Evolutionary conservation across 306 rosid species (phyloP), one percentile per base, ranked within the genome.

Genomic region (Prunus persica): DNA sequence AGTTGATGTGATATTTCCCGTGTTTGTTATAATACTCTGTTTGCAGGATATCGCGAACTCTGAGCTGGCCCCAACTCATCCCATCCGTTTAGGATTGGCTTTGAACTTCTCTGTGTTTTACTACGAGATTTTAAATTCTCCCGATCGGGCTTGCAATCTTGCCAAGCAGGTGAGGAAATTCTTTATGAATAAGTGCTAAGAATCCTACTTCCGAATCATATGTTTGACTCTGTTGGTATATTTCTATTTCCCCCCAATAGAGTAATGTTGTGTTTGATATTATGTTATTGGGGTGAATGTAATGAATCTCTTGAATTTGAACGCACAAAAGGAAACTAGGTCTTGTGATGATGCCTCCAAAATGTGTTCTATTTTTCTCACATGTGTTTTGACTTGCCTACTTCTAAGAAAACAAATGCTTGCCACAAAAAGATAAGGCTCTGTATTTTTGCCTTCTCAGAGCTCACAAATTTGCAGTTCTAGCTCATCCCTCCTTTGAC

Each of bases 81-180:
- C 86, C n/a, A 79, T 79, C 52, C 78, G 86, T 45, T 75, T 82
- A 7, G 86, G 86, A 54, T 76, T 82, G 80, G 86, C 86, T 61
- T 79, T 82, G 65, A 83, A 83, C 71, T 83, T 83, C 81, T 83
- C 83, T 15, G 86, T 83, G 27, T 83, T 83, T 79, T 83, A 83
- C 67, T 83, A 78, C 43, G 86, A 83, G 78, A 83, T 83, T 41
- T 45, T 83, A 69, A 83, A 71, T 28, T 73, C 81, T 68, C 78
- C 86, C 6, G 83, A 83, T 51, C 75, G 76, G 51, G 86, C 86
- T 32, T 83, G 86, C 58, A 65, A 72, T 28, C 81, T 83, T 73
- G 86, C 86, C n/a, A 83, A 83, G 60, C 83, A 83, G 83, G 86
- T 79, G 43, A 74, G 56, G 56, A 69, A 58, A 50, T 68, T 58